Conservation (phyloP, 768 basidiomycete genomes). For the Boletus vinaceobasis region DNA sequence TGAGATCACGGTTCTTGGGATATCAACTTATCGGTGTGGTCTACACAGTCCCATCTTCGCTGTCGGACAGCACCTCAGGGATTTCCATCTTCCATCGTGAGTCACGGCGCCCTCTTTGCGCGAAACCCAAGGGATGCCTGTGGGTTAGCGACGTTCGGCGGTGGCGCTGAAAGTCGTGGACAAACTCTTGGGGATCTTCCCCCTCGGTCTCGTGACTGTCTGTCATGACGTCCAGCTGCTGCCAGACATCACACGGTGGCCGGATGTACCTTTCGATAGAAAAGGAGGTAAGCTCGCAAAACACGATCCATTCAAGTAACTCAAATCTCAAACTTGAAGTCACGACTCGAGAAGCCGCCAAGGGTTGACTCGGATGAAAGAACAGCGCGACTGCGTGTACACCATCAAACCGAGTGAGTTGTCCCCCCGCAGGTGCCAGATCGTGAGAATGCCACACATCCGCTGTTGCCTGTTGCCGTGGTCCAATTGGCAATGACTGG, state of each 20-base stretch:
- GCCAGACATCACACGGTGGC: not conserved
- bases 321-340: not conserved
- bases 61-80: not conserved
- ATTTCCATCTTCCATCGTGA: not conserved
- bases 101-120: not conserved
- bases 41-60: not conserved
- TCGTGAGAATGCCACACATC: too few relatives aligned
- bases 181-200: too few relatives aligned
- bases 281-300: conserved; percentile 52
- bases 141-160: too few relatives aligned
- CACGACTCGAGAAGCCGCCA: too few relatives aligned
- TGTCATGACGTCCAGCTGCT: conserved; percentile 32
- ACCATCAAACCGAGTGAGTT: not conserved
- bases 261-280: not conserved
- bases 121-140: too few relatives aligned
- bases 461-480: not conserved
- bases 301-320: conserved; percentile 12
- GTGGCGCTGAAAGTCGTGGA: too few relatives aligned
- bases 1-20: not conserved
- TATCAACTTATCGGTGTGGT: not conserved
- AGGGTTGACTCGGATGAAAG: not conserved
- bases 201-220: conserved; percentile 25
- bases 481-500: not conserved
- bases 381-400: conserved; percentile 15
- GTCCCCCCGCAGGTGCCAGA: not conserved